Evolutionary conservation across 805 yeast genomes (phyloP).

Genomic region (Candida coleopterorum): DNA sequence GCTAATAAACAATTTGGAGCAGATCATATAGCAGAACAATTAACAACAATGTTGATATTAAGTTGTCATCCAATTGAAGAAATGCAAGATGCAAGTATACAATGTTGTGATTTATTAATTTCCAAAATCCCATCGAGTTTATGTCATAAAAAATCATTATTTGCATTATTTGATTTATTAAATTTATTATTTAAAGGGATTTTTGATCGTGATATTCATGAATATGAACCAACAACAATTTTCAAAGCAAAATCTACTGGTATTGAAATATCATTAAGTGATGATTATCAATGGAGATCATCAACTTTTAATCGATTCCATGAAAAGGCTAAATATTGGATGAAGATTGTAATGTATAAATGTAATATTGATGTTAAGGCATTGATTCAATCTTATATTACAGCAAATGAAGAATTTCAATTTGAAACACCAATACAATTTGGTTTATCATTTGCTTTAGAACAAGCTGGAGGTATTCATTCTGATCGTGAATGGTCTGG

Average conservation of each 20-base stretch:
- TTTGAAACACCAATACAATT: constrained; percentile 43
- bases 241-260: constrained; percentile 46
- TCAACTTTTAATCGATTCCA: constrained; percentile 59
- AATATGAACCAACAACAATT: constrained; percentile 76
- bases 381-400: constrained; percentile 71
- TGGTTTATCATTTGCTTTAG: constrained; percentile 89
- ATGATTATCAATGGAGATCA: constrained; percentile 70
- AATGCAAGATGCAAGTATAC: constrained; percentile 75
- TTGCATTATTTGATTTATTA: constrained; percentile 75
- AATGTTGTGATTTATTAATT: constrained; percentile 67
- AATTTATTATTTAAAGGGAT: constrained; percentile 74
- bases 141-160: constrained; percentile 69
- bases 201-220: constrained; percentile 76
- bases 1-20: constrained; percentile 53
- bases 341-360: constrained; percentile 48
- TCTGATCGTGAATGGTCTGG: constrained; percentile 63
- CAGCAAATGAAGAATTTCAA: constrained; percentile 33
- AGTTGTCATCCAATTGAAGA: constrained; percentile 76
- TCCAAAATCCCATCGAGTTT: constrained; percentile 68
- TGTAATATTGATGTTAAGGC: constrained; percentile 74
- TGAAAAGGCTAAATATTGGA: constrained; percentile 63
- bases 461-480: constrained; percentile 74
- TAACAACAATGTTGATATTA: constrained; percentile 59
- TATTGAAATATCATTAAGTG: constrained; percentile 59
- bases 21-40: constrained; percentile 55